Conservation (phyloP, 75 land plant genomes). For the Azolla pinnata region DNA sequence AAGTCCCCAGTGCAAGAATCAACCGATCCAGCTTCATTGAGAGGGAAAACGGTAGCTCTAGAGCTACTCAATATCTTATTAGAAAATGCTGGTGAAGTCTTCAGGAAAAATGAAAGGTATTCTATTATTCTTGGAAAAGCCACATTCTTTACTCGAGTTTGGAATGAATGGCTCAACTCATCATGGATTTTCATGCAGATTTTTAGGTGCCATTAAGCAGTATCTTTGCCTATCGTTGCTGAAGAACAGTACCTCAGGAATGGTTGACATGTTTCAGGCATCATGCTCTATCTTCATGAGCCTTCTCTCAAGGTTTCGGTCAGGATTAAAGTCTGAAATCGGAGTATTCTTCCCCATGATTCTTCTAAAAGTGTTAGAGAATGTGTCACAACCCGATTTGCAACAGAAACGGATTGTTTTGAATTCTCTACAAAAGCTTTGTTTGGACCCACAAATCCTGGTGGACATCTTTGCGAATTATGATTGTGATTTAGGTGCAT, state of each 20-base stretch:
- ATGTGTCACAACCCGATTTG: slow-evolving; percentile 92
- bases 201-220: slow-evolving; percentile 96
- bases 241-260: slow-evolving; percentile 90
- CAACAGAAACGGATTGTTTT: slow-evolving; percentile 97
- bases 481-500: slow-evolving; percentile 97
- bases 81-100: slow-evolving; percentile 99
- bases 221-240: slow-evolving; percentile 86
- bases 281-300: slow-evolving; percentile 99
- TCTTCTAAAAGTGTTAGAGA: slow-evolving; percentile 92
- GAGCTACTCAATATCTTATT: slow-evolving; percentile 94
- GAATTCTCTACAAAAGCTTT: slow-evolving; percentile 87
- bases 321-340: slow-evolving; percentile 97
- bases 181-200: slow-evolving; percentile 29
- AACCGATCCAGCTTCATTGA: slow-evolving; percentile 67
- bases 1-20: slow-evolving; percentile 93
- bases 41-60: slow-evolving; percentile 89
- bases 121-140: too few species aligned
- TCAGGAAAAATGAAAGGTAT: slow-evolving; percentile 97
- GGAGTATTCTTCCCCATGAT: slow-evolving; percentile 99
- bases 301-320: slow-evolving; percentile 88
- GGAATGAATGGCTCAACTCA: not conserved
- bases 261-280: slow-evolving; percentile 92
- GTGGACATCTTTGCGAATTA: slow-evolving; percentile 96
- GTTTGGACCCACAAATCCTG: slow-evolving; percentile 85
- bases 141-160: not conserved